Base-by-base conservation (phyloP, 305 asterid species). In the Lippia alba region DNA sequence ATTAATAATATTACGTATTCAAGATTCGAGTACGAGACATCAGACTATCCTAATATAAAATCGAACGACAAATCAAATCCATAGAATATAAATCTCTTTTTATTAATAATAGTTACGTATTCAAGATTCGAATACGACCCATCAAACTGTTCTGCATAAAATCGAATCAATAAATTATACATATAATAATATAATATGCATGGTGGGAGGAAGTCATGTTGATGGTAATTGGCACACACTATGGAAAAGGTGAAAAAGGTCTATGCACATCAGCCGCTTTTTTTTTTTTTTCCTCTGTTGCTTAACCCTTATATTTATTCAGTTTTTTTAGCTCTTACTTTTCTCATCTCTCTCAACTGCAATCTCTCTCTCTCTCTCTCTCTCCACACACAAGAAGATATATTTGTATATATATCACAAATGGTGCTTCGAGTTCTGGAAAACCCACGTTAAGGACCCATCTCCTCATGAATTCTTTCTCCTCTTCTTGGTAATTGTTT, bases 381-480 rank as follows among this genome's bases (percentile, higher is more conserved):
- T 66, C 78, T 55, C 64, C 50, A 11, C 20, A 56, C 40, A 48
- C 67, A 60, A 72, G 34, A 69, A 14, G 53, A 64, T 79, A 57
- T 70, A 53, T 66, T 73, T 74, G 67, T 70, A 62, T 56, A 69
- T 70, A 62, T 56, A 69, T 74, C 75, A 71, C 56, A 61, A 71
- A 73, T 77, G 79, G 77, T 63, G 79, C 64, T 69, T 62, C 20
- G 75, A 82, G 77, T 75, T 78, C 78, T 74, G 76, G 62, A 82
- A 56, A 73, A 78, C 78, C 82, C 80, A 80, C 67, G 74, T 74
- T 32, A 39, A 71, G 70, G 67, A 36, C 85, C 85, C 85, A 73
- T 76, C 67, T 70, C 72, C 56, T 73, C 86, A 73, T 79, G 80
- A 72, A 61, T 82, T 76, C 69, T 58, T 70, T 56, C 77, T 20